Percentiles rank a stretch among this genome's conserved stretches.
These are phyloP conservation scores for Tephrocybe sp. DNA, from an alignment of 768 basidiomycete species.

Conservation along the genomic window DNA sequence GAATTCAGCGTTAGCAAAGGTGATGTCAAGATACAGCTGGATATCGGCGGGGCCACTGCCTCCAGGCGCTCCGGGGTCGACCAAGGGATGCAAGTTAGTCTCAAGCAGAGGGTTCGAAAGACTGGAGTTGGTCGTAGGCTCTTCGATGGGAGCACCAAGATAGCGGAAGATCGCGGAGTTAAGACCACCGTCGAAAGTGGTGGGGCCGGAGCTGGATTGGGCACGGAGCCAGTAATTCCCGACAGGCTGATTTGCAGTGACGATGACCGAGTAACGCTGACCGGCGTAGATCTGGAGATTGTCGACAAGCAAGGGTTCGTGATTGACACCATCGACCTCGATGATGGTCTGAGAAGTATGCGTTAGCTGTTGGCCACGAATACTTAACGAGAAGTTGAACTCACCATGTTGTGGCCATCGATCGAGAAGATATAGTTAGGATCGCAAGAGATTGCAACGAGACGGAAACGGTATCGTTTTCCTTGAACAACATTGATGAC, in stretches of 20 bases:
- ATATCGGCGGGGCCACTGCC: not conserved
- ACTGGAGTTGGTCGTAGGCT: not conserved
- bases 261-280: not conserved
- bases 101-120: not conserved
- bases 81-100: not conserved
- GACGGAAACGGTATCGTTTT: conserved; percentile 33
- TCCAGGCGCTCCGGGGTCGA: not conserved
- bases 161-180: not conserved
- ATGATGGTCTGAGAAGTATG: not conserved
- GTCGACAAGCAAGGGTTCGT: not conserved
- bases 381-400: not conserved
- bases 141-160: not conserved
- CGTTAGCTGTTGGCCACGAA: not conserved
- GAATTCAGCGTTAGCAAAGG: not conserved
- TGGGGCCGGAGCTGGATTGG: not conserved
- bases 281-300: not conserved
- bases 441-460: conserved; percentile 31
- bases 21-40: not conserved
- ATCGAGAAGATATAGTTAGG: conserved; percentile 40
- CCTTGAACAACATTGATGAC: conserved; percentile 32
- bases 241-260: not conserved
- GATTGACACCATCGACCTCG: not conserved
- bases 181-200: not conserved
- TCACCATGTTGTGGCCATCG: conserved; percentile 43
- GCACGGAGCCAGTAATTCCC: not conserved